Evolutionary conservation across 306 rosid genomes (phyloP).

Genomic region (Vachellia pachyceras): DNA sequence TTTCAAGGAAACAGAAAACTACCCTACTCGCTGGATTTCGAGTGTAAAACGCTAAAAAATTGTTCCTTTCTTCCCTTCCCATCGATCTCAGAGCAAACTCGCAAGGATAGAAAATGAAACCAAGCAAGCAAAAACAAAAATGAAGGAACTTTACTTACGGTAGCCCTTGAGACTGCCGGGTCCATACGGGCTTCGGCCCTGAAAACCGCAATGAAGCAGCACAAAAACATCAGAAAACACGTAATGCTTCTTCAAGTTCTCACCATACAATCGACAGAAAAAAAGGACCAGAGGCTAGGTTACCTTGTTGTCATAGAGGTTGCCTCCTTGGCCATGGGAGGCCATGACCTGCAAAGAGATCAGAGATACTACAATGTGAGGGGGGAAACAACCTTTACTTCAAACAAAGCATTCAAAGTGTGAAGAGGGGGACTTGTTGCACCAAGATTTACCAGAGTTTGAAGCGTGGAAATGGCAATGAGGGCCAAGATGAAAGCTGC

Average conservation of each 20-base stretch:
- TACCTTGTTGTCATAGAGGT: constrained; percentile 54
- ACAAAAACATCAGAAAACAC: not conserved
- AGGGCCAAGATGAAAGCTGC: constrained; percentile 59
- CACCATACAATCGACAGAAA: not conserved
- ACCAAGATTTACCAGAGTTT: constrained; percentile 55
- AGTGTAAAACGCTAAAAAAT: not conserved
- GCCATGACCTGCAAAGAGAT: constrained; percentile 63
- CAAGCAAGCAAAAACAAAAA: not conserved
- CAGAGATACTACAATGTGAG: constrained; percentile 1
- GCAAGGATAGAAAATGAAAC: not conserved
- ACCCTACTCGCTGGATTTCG: not conserved
- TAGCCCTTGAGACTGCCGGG: constrained; percentile 73
- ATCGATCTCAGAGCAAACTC: constrained; percentile 5
- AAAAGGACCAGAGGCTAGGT: not conserved
- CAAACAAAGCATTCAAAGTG: not conserved
- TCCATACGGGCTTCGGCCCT: constrained; percentile 61
- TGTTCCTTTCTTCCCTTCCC: not conserved
- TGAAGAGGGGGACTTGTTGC: not conserved
- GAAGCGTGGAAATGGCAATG: constrained; percentile 72
- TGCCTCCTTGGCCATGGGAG: constrained; percentile 68
- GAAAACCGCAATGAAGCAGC: constrained; percentile 36
- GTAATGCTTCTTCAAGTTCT: not conserved
- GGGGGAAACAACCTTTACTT: constrained; percentile 3
- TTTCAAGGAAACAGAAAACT: not conserved
- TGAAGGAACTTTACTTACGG: constrained; percentile 64